Evolutionary conservation across 768 basidiomycete genomes (phyloP), one percentile per base, ranked within the genome.

Genomic region (Mycena rosella): DNA sequence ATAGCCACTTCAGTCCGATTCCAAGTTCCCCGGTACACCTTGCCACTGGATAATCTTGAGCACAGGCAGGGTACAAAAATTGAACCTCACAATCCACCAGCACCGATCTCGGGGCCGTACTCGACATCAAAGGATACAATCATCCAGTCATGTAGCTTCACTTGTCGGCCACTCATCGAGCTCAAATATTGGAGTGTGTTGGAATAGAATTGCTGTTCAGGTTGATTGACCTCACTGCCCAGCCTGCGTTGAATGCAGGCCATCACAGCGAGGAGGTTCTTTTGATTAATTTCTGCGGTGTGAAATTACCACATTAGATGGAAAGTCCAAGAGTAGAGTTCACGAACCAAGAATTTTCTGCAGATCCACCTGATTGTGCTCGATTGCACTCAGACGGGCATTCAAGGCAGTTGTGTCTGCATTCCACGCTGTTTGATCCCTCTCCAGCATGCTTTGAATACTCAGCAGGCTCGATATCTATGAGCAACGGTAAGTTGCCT

Each of bases 121-220:
- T 67, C 65, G 3, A 67, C 58, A 22, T 67, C 65, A 15, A 60
- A 60, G 17, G 65, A 53, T 29, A 51, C 30, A 17, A 67, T 67
- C 53, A 56, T 67, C 65, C 65, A 67, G 53, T 54, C 58, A 24
- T 52, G 57, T 15, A 66, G 24, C 63, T 56, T 29, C 2, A 57
- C 34, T 36, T 49, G 42, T 34, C 55, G 42, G 1, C 54, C 47
- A 22, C 45, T 57, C 20, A 22, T 57, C 26, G 44, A 56, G 4
- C 15, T 51, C 8, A 64, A 34, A 51, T 64, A 64, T 47, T 63
- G 38, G 2, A 63, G 62, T 9, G 62, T 55, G 18, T 63, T 52
- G 29, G 62, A 30, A 48, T 45, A 55, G 45, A 63, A 63, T 10
- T 20, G n/a, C 29, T 26, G 17, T 24, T 63, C 52, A 20, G 44